A percentile compares a stretch with the other conserved stretches of the same genome.
Evolutionary conservation across 306 rosid genomes (phyloP).

Genomic region (Prosopis cineraria): DNA sequence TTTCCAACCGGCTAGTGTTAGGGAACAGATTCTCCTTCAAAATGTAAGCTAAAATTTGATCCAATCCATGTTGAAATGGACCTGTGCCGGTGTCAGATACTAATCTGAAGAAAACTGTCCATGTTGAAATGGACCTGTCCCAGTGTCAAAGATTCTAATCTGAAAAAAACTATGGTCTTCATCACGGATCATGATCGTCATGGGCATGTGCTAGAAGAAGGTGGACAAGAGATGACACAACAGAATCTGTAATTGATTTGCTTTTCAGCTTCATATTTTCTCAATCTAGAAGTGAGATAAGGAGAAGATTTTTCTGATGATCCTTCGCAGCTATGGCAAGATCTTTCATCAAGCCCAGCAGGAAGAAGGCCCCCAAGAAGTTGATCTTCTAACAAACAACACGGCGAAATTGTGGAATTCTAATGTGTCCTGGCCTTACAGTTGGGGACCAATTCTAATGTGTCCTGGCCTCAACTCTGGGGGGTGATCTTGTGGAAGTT

Average conservation of each 20-base stretch:
- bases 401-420: too few relatives aligned
- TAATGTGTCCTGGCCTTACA: too few relatives aligned
- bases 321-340: conserved; percentile 60
- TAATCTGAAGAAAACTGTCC: conserved; percentile 50
- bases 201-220: conserved; percentile 40
- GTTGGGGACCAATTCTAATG: too few relatives aligned
- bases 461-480: too few relatives aligned
- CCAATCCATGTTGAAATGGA: conserved; percentile 54
- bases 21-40: conserved; percentile 45
- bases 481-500: too few relatives aligned
- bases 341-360: conserved; percentile 51
- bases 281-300: conserved; percentile 57
- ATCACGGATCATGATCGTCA: conserved; percentile 49
- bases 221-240: conserved; percentile 39
- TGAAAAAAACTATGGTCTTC: conserved; percentile 54
- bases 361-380: conserved; percentile 62
- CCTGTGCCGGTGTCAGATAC: conserved; percentile 55
- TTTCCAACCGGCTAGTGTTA: conserved; percentile 22
- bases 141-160: conserved; percentile 48
- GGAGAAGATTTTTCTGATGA: conserved; percentile 49
- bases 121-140: conserved; percentile 57
- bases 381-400: conserved; percentile 47
- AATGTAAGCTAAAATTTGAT: conserved; percentile 47
- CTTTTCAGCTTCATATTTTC: conserved; percentile 68
- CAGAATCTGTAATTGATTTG: conserved; percentile 29